These are phyloP conservation scores for Calocybe indica DNA, from an alignment of 768 basidiomycete genomes.

Conservation along the genomic window DNA sequence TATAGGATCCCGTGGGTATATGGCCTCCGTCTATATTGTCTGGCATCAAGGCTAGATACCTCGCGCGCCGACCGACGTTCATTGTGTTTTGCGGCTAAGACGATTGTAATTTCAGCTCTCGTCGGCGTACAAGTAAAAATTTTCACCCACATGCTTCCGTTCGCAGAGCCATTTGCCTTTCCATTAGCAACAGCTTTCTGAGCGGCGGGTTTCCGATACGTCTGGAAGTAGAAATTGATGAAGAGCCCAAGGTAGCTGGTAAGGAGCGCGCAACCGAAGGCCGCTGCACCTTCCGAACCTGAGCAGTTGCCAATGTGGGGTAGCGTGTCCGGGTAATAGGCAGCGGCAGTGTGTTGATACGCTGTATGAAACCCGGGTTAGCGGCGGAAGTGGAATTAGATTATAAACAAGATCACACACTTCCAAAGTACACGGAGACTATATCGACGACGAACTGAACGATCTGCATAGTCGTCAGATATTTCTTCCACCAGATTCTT, in stretches of 20 bases:
- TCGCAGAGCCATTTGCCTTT: conserved; percentile 32
- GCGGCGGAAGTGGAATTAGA: conserved; percentile 1
- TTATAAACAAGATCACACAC: conserved; percentile 42
- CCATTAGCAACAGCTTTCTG: conserved; percentile 40
- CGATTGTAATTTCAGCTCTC: neutral
- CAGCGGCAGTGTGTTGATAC: conserved; percentile 75
- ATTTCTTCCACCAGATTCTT: conserved; percentile 99
- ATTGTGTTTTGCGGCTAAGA: conserved; percentile 1
- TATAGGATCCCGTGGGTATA: conserved; percentile 2
- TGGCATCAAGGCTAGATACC: neutral
- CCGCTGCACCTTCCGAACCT: conserved; percentile 81
- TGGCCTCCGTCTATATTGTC: neutral
- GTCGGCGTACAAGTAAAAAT: conserved; percentile 24
- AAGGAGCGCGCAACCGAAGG: conserved; percentile 85
- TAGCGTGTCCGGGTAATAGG: conserved; percentile 51
- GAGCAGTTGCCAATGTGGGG: conserved; percentile 81
- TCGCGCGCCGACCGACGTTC: neutral
- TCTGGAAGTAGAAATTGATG: conserved; percentile 91
- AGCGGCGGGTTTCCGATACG: conserved; percentile 61
- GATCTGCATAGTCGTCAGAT: conserved; percentile 95
- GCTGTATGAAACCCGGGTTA: conserved; percentile 27
- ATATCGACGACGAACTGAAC: conserved; percentile 93
- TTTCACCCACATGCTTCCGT: conserved; percentile 15
- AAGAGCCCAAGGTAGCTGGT: conserved; percentile 91
- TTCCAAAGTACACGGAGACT: conserved; percentile 88